Percentiles rank a stretch among this genome's conserved stretches.
Conservation (phyloP, 495 filamentous ascomycete species). For the Hypoxylon perforatum region DNA sequence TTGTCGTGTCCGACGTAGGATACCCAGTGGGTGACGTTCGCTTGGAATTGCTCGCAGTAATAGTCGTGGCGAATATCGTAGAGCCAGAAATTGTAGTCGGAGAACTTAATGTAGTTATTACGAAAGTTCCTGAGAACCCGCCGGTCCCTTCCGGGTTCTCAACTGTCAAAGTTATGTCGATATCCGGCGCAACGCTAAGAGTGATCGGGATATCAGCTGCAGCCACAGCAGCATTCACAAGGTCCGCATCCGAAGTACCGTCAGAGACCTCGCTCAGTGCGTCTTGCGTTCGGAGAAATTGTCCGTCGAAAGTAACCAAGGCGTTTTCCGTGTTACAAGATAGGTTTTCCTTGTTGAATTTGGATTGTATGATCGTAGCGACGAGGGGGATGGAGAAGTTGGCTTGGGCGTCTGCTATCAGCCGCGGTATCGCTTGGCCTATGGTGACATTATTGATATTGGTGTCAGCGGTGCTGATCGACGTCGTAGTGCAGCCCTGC, state of each 20-base stretch:
- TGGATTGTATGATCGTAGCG: slow-evolving; percentile 70
- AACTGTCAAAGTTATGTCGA: slow-evolving; percentile 41
- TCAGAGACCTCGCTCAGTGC: slow-evolving; percentile 36
- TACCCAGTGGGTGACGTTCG: slow-evolving; percentile 42
- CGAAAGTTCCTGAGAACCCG: slow-evolving; percentile 38
- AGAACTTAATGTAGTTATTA: slow-evolving; percentile 43
- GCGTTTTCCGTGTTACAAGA: slow-evolving; percentile 86
- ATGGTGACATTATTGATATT: slow-evolving; percentile 77
- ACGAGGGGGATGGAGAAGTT: slow-evolving; percentile 83
- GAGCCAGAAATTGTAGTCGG: slow-evolving; percentile 36
- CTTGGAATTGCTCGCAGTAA: slow-evolving; percentile 24
- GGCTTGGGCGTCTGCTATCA: slow-evolving; percentile 70
- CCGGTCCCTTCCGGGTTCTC: slow-evolving; percentile 31
- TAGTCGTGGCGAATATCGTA: slow-evolving; percentile 41
- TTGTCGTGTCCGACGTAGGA: slow-evolving; percentile 38
- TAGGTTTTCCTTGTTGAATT: slow-evolving; percentile 78
- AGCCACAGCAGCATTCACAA: slow-evolving; percentile 33
- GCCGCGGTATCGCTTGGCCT: slow-evolving; percentile 77
- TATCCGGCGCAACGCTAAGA: slow-evolving; percentile 33
- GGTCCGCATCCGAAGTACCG: slow-evolving; percentile 24
- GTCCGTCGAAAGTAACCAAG: slow-evolving; percentile 81
- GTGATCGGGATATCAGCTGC: slow-evolving; percentile 53
- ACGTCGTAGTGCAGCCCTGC: slow-evolving; percentile 76
- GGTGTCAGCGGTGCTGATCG: slow-evolving; percentile 59
- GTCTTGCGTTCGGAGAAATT: slow-evolving; percentile 50